Evolutionary conservation across 78 protist genomes (phyloP).

Genomic region (Dictyostelium firmibasis): DNA sequence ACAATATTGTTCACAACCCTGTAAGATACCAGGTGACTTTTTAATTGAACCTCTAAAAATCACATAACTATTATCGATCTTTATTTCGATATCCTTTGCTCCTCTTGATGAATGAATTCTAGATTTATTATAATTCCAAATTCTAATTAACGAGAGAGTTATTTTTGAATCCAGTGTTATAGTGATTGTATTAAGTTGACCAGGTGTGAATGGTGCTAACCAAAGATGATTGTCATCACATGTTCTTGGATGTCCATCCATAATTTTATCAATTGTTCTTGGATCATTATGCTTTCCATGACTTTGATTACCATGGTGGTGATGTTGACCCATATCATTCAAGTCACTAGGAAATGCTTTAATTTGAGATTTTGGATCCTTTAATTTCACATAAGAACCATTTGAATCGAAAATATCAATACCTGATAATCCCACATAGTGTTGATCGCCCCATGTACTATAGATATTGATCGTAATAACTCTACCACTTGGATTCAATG

Average conservation of each 20-base stretch:
- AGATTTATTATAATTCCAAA: constrained; percentile 92
- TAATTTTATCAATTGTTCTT: constrained; percentile 78
- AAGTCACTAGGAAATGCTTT: constrained; percentile 82
- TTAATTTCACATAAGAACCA: constrained; percentile 37
- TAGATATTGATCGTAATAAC: constrained; percentile 25
- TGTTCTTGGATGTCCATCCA: constrained; percentile 83
- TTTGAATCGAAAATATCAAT: constrained; percentile 78
- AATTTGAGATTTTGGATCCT: constrained; percentile 54
- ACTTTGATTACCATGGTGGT: too few species aligned
- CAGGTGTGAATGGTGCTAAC: constrained; percentile 87
- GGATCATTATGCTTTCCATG: constrained; percentile 76
- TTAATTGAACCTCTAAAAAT: constrained; percentile 85
- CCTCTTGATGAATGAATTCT: constrained; percentile 84
- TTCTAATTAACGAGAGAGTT: constrained; percentile 68
- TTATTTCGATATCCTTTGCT: constrained; percentile 53
- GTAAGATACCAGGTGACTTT: constrained; percentile 70
- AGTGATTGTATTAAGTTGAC: constrained; percentile 50
- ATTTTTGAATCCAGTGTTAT: constrained; percentile 26
- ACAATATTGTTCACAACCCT: constrained; percentile 47
- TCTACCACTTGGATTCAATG: constrained; percentile 42
- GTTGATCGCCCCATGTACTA: constrained; percentile 89
- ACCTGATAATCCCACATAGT: constrained; percentile 91
- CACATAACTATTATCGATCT: constrained; percentile 56
- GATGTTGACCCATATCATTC: background rate
- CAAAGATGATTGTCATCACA: constrained; percentile 91